Evolutionary conservation across 371 early-diverging fungal species (phyloP).

Genomic region (Lichtheimia ramosa): DNA sequence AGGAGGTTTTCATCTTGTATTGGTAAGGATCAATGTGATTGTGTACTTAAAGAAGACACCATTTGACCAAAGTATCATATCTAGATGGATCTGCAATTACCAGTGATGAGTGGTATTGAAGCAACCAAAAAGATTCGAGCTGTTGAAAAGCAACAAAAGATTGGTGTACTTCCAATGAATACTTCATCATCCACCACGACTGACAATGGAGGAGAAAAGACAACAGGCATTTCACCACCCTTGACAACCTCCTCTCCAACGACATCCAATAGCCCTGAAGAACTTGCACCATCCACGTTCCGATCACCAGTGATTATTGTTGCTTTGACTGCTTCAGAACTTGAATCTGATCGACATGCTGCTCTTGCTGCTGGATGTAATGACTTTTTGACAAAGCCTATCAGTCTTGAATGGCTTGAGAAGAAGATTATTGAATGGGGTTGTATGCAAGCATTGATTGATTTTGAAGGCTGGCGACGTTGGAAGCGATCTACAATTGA

Average conservation of each 20-base stretch:
- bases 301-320: constrained; percentile 86
- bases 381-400: constrained; percentile 88
- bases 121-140: constrained; percentile 75
- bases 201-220: background rate
- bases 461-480: constrained; percentile 79
- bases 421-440: constrained; percentile 92
- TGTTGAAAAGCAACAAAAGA: constrained; percentile 65
- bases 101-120: constrained; percentile 81
- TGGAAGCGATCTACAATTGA: constrained; percentile 53
- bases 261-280: background rate
- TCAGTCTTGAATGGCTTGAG: constrained; percentile 81
- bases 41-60: background rate
- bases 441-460: constrained; percentile 89
- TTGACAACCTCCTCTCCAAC: background rate
- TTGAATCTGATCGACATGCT: constrained; percentile 74
- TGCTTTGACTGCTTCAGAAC: constrained; percentile 81
- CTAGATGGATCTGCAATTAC: constrained; percentile 85
- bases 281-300: constrained; percentile 41
- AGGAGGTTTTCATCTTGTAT: constrained; percentile 73
- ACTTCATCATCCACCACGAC: constrained; percentile 10
- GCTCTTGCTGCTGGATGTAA: constrained; percentile 89
- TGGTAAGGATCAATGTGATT: constrained; percentile 48
- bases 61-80: background rate
- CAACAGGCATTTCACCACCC: too few relatives aligned
- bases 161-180: constrained; percentile 51